Base-by-base conservation (phyloP, 164 flowering plant species). In the Vitis rupestris region DNA sequence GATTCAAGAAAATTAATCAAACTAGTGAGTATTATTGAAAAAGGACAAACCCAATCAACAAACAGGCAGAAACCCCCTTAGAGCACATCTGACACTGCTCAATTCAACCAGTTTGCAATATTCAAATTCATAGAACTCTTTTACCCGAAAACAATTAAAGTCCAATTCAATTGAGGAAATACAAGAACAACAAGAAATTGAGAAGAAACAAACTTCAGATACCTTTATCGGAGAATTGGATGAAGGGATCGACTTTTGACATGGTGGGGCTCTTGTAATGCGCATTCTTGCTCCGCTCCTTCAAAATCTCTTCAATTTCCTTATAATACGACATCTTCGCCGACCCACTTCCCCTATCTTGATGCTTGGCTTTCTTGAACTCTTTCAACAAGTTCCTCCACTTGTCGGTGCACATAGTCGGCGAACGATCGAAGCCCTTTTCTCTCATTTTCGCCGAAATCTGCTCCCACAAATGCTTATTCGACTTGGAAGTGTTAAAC, bases 311-410 rank as follows among this genome's bases (percentile, higher is more conserved):
- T 31, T 90, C 98, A 57, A 94, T 83, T 72, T 94, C 97, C 82
- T 89, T 90, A 65, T 90, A 92, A 75, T 80, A 94, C 15, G 84
- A 81, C 91, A 90, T 90, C 84, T 94, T 93, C 1, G 84, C 90
- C 0, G 90, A 84, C n/a, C 81, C 88, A 65, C 79, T 57, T 10
- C 85, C 88, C 50, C 83, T 77, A 2, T 87, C 88, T 10, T 84
- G 87, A 17, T 86, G 91, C 81, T 84, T 88, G 3, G 88, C 89
- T 75, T 92, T 94, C 83, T 94, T 94, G 75, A 79, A 89, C 81
- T 94, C 98, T 82, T 94, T 94, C 73, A 94, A 68, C 71, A 93
- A 71, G 67, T 93, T 93, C 86, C 98, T 86, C 98, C 98, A 93
- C 82, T 93, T 93, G 75, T 93, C 98, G 16, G 98, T 93, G 57